Evolutionary conservation across 805 yeast genomes (phyloP), one percentile per base, ranked within the genome.

Genomic region (Metschnikowia lachancei): DNA sequence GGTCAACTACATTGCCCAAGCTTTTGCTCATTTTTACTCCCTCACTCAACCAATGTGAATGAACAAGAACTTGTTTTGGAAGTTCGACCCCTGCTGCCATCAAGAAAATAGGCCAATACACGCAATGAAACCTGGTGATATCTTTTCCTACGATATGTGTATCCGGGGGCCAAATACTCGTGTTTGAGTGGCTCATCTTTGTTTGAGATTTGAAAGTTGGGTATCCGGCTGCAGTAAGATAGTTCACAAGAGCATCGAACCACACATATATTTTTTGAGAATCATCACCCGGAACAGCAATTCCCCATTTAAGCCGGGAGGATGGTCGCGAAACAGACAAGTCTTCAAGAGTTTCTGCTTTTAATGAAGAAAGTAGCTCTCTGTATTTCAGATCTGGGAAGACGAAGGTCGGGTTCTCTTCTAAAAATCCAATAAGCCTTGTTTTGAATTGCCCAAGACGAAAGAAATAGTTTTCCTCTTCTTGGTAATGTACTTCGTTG

Each of bases 21-120:
- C 95, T 84, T 58, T 94, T 94, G 41, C 96, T 87, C 99, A 94
- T 94, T 61, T 94, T 94, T 36, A 81, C 70, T 0, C 98, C 98
- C 29, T 82, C 85, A 64, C 85, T 78, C 18, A 91, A 71, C 98
- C 98, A 94, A 64, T 94, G 99, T 5, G 95, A 84, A 69, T 94
- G 99, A 2, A 94, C 96, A 5, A 90, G 75, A 3, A 94, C 78
- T 47, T 82, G 83, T 35, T 75, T 67, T 0, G 98, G 98, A 5
- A 85, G 58, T 4, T 77, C 78, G 0, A 87, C 59, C 0, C 76
- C 85, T 0, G 95, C 94, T 0, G 97, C 97, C 76, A 91, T 68
- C 47, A 94, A 69, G 48, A 94, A 83, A 1, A 88, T 82, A 0
- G 98, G 98, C 99, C 99, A 94, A 59, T 88, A 90, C 12, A 91